These are phyloP conservation scores for Rhododendron griersonianum DNA, from an alignment of 148 eudicot genomes.

Conservation along the genomic window DNA sequence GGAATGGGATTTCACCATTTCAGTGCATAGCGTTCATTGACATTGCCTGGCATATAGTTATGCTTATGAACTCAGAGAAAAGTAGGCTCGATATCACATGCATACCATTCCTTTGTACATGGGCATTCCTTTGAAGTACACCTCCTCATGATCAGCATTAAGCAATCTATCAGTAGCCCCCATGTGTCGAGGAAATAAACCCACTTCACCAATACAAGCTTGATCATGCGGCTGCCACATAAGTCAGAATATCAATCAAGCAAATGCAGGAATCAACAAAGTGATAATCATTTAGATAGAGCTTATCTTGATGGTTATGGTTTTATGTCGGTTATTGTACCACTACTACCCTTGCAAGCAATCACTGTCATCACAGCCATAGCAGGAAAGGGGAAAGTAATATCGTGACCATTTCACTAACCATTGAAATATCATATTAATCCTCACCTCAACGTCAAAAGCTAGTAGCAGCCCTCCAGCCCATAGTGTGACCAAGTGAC, in stretches of 20 bases:
- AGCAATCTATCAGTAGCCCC: slow-evolving; percentile 86
- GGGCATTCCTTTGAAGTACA: slow-evolving; percentile 96
- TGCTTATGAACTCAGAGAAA: not conserved
- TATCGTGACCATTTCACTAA: not conserved
- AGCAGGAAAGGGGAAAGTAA: not conserved
- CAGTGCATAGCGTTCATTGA: not conserved
- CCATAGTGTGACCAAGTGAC: not conserved
- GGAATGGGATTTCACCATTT: not conserved
- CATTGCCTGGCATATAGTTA: not conserved
- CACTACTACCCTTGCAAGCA: not conserved
- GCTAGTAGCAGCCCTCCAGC: not conserved
- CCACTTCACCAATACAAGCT: slow-evolving; percentile 84
- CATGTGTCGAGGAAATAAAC: slow-evolving; percentile 59
- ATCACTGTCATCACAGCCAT: not conserved
- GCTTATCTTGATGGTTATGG: not conserved
- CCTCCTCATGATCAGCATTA: slow-evolving; percentile 80
- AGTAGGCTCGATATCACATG: not conserved
- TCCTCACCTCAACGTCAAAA: not conserved
- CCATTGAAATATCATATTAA: not conserved
- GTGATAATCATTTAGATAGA: not conserved
- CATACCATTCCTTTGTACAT: slow-evolving; percentile 84
- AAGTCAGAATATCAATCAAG: not conserved
- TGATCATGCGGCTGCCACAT: slow-evolving; percentile 66
- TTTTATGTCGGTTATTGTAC: not conserved
- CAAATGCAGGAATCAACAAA: not conserved